phyloP scores from a whole-genome alignment of 2,329 filamentous ascomycete genomes.

The Coniochaeta ligniaria region DNA sequence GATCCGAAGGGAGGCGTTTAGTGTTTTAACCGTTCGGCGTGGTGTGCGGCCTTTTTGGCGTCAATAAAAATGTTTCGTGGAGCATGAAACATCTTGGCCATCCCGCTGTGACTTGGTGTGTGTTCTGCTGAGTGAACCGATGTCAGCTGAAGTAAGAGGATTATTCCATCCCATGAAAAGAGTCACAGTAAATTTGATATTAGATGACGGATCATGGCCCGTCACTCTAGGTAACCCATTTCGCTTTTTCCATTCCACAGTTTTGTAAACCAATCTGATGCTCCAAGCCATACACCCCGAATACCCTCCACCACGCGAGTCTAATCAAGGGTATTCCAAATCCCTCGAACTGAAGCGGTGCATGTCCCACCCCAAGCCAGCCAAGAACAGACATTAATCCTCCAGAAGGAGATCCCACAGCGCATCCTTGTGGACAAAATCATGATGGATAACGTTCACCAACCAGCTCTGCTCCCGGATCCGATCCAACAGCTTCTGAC shows the following conservation, averaged over 20 bases:
- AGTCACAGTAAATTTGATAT: background rate
- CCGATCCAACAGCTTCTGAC: constrained; percentile 61
- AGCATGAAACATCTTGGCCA: background rate
- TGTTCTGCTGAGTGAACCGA: background rate
- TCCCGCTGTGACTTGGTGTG: background rate
- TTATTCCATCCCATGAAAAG: background rate
- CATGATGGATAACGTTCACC: constrained; percentile 84
- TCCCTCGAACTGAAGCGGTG: background rate
- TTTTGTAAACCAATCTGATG: background rate
- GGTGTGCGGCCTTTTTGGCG: background rate
- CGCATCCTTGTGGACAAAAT: constrained; percentile 62
- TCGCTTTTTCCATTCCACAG: background rate
- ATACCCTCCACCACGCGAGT: background rate
- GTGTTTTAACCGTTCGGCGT: too few relatives aligned
- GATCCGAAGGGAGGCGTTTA: too few relatives aligned
- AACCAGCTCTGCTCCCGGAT: constrained; percentile 71
- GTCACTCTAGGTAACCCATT: background rate
- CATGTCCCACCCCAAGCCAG: background rate
- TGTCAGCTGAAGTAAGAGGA: background rate
- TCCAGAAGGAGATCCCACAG: constrained; percentile 61
- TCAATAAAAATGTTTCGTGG: background rate
- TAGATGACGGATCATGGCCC: background rate
- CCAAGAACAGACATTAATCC: background rate
- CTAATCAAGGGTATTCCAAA: background rate
- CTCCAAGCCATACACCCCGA: background rate